Evolutionary conservation across 352 stramenopile genomes (phyloP).

Genomic region (Globisporangium uncinulatum): DNA sequence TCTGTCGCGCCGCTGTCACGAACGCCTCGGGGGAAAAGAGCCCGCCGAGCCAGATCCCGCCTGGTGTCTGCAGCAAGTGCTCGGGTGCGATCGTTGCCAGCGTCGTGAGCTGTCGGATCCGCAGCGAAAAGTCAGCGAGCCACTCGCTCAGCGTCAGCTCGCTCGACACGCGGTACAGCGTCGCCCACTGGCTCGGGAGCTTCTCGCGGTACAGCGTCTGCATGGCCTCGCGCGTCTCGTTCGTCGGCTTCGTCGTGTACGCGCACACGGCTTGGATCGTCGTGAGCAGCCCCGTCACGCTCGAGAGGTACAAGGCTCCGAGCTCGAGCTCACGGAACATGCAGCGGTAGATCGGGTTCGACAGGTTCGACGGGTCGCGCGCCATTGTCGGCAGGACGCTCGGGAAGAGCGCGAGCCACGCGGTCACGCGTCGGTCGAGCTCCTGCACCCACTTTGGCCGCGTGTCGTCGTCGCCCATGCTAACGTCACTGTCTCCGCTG

Average conservation of each 20-base stretch:
- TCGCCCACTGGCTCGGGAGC: conserved; percentile 50
- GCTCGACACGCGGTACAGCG: conserved; percentile 48
- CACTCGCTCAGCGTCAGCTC: conserved; percentile 73
- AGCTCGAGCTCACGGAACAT: conserved; percentile 86
- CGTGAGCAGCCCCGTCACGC: conserved; percentile 62
- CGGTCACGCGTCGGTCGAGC: conserved; percentile 58
- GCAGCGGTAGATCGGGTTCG: conserved; percentile 89
- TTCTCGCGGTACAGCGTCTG: conserved; percentile 64
- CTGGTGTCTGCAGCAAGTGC: conserved; percentile 26
- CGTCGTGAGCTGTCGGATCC: conserved; percentile 56
- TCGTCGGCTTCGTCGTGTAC: conserved; percentile 85
- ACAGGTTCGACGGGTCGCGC: conserved; percentile 53
- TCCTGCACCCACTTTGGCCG: conserved; percentile 81
- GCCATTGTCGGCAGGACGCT: conserved; percentile 32
- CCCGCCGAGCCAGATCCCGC: conserved; percentile 87
- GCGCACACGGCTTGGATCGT: conserved; percentile 71
- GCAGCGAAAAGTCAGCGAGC: conserved; percentile 78
- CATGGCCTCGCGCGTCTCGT: conserved; percentile 82
- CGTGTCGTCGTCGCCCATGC: conserved; percentile 25
- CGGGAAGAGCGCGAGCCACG: conserved; percentile 63
- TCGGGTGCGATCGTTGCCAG: conserved; percentile 38
- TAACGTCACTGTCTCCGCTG: conserved; percentile 16
- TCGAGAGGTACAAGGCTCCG: conserved; percentile 54
- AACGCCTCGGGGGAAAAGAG: conserved; percentile 93
- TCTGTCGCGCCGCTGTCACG: conserved; percentile 89